Evolutionary conservation across 495 filamentous ascomycete genomes (phyloP).

Genomic region (Penicillium cinerascens): DNA sequence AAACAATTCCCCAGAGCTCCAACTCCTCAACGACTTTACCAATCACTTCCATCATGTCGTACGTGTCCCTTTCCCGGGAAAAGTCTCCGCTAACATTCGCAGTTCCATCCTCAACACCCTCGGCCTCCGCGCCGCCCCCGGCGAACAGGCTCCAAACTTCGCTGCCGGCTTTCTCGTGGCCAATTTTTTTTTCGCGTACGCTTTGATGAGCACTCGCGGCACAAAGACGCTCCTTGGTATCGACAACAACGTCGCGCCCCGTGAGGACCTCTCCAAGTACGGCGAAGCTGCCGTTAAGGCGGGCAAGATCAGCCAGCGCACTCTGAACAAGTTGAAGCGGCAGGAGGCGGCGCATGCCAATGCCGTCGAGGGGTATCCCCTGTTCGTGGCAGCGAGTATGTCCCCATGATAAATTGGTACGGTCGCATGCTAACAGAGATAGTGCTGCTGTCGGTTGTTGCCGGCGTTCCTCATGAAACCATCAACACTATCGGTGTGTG

Average conservation of each 20-base stretch:
- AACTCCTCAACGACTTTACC: neutral
- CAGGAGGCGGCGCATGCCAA: constrained; percentile 48
- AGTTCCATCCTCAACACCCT: constrained; percentile 26
- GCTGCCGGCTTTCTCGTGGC: constrained; percentile 38
- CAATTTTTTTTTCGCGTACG: constrained; percentile 49
- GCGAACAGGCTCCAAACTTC: constrained; percentile 27
- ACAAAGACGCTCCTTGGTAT: constrained; percentile 41
- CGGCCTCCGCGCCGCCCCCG: constrained; percentile 22
- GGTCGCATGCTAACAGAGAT: constrained; percentile 5
- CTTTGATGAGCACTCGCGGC: constrained; percentile 38
- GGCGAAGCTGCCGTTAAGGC: constrained; percentile 44
- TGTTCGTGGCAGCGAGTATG: constrained; percentile 43
- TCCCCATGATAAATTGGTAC: neutral
- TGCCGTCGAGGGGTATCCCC: constrained; percentile 43
- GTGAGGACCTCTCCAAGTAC: constrained; percentile 43
- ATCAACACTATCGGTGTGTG: constrained; percentile 43
- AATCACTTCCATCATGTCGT: constrained; percentile 9
- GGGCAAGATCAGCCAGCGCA: constrained; percentile 45
- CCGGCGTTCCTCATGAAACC: constrained; percentile 32
- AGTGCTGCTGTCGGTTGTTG: constrained; percentile 28
- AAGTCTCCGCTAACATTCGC: neutral
- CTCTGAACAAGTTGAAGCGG: constrained; percentile 45
- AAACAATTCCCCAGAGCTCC: neutral
- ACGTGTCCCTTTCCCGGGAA: neutral
- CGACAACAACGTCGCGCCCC: constrained; percentile 48